Conservation (phyloP, 257 asterid species). For the Ehretia macrophylla region DNA sequence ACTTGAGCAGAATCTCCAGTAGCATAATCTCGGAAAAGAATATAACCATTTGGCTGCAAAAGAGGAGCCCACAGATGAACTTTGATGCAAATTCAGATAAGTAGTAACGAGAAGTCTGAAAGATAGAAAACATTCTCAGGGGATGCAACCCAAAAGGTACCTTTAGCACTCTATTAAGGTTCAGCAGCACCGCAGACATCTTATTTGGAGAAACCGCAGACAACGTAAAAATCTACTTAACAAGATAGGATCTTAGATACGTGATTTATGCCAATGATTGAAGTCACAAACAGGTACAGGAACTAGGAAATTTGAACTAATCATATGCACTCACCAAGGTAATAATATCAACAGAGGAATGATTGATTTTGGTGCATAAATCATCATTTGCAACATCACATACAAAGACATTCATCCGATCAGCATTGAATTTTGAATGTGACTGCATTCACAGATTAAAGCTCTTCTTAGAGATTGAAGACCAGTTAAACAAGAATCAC, state of each 20-base stretch:
- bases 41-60: no score
- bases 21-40: no score
- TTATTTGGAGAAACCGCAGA: conserved; percentile 88
- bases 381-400: conserved; percentile 73
- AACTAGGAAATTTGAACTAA: background rate
- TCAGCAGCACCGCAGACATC: conserved; percentile 60
- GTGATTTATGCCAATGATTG: no score
- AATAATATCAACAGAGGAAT: conserved; percentile 68
- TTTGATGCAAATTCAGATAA: no score
- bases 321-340: conserved; percentile 45
- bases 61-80: no score
- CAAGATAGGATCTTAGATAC: conserved; percentile 16
- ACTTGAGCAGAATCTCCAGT: no score
- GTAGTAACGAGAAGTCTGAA: no score
- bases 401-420: conserved; percentile 45
- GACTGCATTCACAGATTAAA: conserved; percentile 30
- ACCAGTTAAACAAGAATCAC: no score
- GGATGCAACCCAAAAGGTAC: conserved; percentile 27
- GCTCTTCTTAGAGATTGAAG: no score
- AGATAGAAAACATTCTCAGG: no score
- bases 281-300: background rate
- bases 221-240: conserved; percentile 66
- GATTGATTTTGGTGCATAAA: conserved; percentile 38
- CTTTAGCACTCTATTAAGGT: conserved; percentile 69
- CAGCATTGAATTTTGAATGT: conserved; percentile 37